A percentile compares a stretch with the other conserved stretches of the same genome.
Conservation (phyloP, 306 rosid genomes). For the Vicia faba region DNA sequence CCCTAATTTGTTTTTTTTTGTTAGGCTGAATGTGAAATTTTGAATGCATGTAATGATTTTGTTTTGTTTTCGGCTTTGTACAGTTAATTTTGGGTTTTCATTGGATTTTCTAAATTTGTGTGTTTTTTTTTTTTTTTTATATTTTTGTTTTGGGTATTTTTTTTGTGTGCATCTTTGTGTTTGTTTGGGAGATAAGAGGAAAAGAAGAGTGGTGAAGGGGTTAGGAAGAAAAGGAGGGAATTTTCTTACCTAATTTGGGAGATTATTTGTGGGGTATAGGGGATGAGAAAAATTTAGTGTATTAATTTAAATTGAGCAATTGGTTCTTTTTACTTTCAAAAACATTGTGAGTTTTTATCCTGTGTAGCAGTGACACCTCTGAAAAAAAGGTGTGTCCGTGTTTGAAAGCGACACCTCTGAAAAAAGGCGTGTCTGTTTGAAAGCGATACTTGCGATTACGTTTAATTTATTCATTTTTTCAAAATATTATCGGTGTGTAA, state of each 20-base stretch:
- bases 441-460: too few relatives aligned
- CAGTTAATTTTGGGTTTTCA: not conserved
- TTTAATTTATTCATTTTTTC: too few relatives aligned
- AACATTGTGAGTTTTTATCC: too few relatives aligned
- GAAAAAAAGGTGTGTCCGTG: too few relatives aligned
- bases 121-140: not conserved
- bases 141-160: not conserved
- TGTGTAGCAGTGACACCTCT: too few relatives aligned
- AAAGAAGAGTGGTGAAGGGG: not conserved
- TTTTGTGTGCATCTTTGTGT: not conserved
- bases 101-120: not conserved
- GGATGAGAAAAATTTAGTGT: not conserved
- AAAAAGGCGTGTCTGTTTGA: too few relatives aligned
- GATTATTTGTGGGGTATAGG: not conserved
- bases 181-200: not conserved
- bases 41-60: not conserved
- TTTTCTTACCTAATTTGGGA: not conserved
- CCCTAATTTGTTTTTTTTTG: not conserved
- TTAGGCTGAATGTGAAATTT: slow-evolving; percentile 9
- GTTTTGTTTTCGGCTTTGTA: too few relatives aligned
- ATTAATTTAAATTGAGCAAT: not conserved
- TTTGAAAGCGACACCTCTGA: too few relatives aligned
- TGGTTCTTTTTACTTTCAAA: not conserved
- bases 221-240: not conserved
- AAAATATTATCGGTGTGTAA: too few relatives aligned